Evolutionary conservation across 1,284 basidiomycete genomes (phyloP).

Genomic region (Leucoagaricus sp.): DNA sequence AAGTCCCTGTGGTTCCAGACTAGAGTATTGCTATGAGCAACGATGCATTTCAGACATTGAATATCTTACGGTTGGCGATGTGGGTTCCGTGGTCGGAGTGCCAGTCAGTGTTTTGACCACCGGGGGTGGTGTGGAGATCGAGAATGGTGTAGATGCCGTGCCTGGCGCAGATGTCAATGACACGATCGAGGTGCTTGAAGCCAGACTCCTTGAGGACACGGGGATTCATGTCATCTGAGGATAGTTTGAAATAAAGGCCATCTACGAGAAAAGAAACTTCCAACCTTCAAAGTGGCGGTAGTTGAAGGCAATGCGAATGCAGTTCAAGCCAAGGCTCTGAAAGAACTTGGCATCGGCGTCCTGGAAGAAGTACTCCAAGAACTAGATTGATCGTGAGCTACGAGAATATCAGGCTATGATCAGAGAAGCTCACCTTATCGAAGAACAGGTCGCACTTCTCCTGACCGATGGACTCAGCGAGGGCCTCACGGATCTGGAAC

Average conservation of each 20-base stretch:
- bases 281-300: slow-evolving; percentile 69
- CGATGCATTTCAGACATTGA: not conserved
- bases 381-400: slow-evolving; percentile 39
- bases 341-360: slow-evolving; percentile 72
- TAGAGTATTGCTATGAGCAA: slow-evolving; percentile 8
- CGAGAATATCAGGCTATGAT: not conserved
- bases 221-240: slow-evolving; percentile 65
- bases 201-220: slow-evolving; percentile 62
- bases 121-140: slow-evolving; percentile 63
- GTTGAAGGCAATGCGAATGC: slow-evolving; percentile 69
- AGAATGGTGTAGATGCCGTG: slow-evolving; percentile 59
- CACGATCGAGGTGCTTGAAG: slow-evolving; percentile 60
- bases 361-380: slow-evolving; percentile 75
- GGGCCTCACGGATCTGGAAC: slow-evolving; percentile 59
- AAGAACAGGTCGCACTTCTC: slow-evolving; percentile 81
- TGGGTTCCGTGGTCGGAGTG: slow-evolving; percentile 42
- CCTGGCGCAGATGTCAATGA: slow-evolving; percentile 59
- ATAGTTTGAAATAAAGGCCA: not conserved
- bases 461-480: slow-evolving; percentile 67
- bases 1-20: slow-evolving; percentile 80
- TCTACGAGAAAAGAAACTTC: not conserved
- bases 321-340: slow-evolving; percentile 70
- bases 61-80: slow-evolving; percentile 33
- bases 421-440: slow-evolving; percentile 53
- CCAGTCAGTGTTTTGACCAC: slow-evolving; percentile 52